These are phyloP conservation scores for Globisporangium alternatum DNA, from an alignment of 352 stramenopile genomes.

Conservation along the genomic window DNA sequence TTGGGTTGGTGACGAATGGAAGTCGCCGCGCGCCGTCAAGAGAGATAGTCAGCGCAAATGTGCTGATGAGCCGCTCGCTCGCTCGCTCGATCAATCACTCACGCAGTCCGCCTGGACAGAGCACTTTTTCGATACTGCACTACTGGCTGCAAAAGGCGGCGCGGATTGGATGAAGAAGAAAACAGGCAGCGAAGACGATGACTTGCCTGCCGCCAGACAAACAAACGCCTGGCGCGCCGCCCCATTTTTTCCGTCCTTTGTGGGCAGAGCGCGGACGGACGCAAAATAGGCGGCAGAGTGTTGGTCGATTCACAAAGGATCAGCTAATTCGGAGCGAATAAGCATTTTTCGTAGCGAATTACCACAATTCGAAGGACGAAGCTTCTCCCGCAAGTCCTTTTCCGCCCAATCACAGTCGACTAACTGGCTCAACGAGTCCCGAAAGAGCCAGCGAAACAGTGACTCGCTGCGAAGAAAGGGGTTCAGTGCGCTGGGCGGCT, in stretches of 20 bases:
- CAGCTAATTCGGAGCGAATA: neutral
- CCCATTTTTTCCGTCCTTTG: constrained; percentile 6
- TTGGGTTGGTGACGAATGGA: neutral
- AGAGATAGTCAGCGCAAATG: constrained; percentile 1
- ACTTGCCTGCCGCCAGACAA: neutral
- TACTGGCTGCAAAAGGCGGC: neutral
- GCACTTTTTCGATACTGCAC: constrained; percentile 13
- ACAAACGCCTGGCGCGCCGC: neutral
- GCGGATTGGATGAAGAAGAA: neutral
- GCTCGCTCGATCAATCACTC: neutral
- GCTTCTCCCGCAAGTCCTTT: neutral
- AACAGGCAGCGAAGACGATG: constrained; percentile 13
- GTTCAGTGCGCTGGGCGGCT: neutral
- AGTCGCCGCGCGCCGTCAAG: constrained; percentile 8
- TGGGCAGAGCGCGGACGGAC: neutral
- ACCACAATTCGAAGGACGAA: neutral
- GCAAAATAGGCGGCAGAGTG: neutral
- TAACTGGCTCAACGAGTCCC: neutral
- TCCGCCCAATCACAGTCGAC: neutral
- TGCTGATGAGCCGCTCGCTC: neutral
- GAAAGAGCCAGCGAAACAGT: constrained; percentile 15
- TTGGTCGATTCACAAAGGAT: neutral
- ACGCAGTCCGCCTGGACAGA: neutral
- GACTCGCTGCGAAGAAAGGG: neutral
- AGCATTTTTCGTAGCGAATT: too few relatives aligned